A percentile compares a stretch with the other conserved stretches of the same genome.
phyloP scores from a whole-genome alignment of 257 asterid genomes.

The Penstemon eatonii region DNA sequence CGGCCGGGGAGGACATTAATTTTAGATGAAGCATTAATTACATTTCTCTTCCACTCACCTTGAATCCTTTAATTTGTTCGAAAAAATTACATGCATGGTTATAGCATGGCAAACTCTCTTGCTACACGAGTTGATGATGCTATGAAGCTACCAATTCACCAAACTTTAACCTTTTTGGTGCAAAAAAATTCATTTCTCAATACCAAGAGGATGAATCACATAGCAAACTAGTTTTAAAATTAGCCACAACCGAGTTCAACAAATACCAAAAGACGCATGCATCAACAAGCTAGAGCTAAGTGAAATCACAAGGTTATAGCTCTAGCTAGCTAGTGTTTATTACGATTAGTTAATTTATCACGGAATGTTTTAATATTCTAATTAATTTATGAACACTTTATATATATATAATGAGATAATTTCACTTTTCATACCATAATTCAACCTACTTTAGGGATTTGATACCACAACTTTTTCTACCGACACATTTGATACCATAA shows the following conservation, averaged over 20 bases:
- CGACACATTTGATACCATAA: too few relatives aligned
- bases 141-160: constrained; percentile 26
- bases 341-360: too few relatives aligned
- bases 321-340: too few relatives aligned
- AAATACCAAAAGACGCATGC: constrained; percentile 27
- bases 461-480: too few relatives aligned
- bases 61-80: not conserved
- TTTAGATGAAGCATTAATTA: constrained; percentile 29
- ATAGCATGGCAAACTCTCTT: not conserved
- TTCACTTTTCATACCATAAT: too few relatives aligned
- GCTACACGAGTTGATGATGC: constrained; percentile 22
- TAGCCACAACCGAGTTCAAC: constrained; percentile 40
- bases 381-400: too few relatives aligned
- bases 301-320: constrained; percentile 26
- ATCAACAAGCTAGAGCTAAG: constrained; percentile 29
- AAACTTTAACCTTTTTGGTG: constrained; percentile 29
- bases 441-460: too few relatives aligned
- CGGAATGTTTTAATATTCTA: too few relatives aligned
- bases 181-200: constrained; percentile 23
- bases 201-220: constrained; percentile 25
- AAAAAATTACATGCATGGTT: not conserved
- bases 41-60: constrained; percentile 27
- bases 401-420: too few relatives aligned
- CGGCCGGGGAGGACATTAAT: constrained; percentile 7
- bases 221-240: constrained; percentile 8